Evolutionary conservation across 2,329 filamentous ascomycete species (phyloP), one percentile per base, ranked within the genome.

Genomic region (Cytospora mali): DNA sequence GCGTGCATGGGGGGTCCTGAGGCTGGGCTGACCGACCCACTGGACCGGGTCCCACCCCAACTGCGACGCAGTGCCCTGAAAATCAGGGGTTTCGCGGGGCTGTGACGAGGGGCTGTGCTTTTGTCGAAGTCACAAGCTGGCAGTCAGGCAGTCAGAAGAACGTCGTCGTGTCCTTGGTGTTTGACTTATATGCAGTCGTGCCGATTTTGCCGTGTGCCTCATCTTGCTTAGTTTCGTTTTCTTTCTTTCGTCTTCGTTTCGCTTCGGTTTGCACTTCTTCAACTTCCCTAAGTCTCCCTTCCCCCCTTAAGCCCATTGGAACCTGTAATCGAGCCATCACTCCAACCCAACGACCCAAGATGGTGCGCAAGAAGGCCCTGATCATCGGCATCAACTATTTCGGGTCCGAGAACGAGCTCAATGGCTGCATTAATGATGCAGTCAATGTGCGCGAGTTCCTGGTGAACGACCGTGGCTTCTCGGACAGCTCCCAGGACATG

Each of bases 351-450:
- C 28, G 14, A 4, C 11, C 18, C 52, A 60, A 39, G 48, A 72
- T 72, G 71, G 39, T 62, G 33, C 71, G 72, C 60, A 75, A 70
- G 66, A 75, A 75, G 59, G 72, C 74, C 35, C 69, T 75, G 56
- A 66, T 75, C 57, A 75, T 75, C 55, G 84, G 84, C 56, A 86
- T 87, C 76, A 87, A 87, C 75, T 87, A 87, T 74, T 82, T 83
- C 66, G 79, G 81, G 61, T 81, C 84, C 69, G 72, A 79, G 46
- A 82, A 83, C 53, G 80, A 86, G 74, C 78, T 87, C 50, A 76
- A 81, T 63, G 84, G 84, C 31, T 87, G 84, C 71, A 85, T 74
- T 66, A 75, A 76, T 58, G 75, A 78, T 60, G 69, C 71, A 4
- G 60, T 68, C 58, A 77, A 77, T 53, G 69, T 77, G 55, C 71